phyloP scores from a whole-genome alignment of 306 rosid genomes.

The Malus orientalis region DNA sequence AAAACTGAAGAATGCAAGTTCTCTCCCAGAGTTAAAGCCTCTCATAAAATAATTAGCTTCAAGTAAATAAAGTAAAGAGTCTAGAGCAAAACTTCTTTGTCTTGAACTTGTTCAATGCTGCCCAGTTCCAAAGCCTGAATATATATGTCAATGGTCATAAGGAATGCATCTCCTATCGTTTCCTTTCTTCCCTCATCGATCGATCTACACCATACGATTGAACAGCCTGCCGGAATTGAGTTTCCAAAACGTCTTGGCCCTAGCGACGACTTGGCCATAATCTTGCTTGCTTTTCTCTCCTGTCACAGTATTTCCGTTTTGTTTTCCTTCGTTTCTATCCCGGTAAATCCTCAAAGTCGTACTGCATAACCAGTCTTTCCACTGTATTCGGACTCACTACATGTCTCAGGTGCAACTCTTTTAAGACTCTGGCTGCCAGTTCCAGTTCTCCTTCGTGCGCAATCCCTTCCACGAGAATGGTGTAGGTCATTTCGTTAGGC shows the following conservation, averaged over 20 bases:
- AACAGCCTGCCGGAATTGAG: background rate
- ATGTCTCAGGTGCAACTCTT: conserved; percentile 43
- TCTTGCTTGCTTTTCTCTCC: background rate
- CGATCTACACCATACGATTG: background rate
- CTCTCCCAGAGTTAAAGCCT: background rate
- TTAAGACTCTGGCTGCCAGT: conserved; percentile 50
- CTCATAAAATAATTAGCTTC: background rate
- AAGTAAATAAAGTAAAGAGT: background rate
- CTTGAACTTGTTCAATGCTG: background rate
- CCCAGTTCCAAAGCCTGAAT: background rate
- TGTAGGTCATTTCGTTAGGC: conserved; percentile 76
- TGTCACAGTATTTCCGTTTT: background rate
- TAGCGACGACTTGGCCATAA: background rate
- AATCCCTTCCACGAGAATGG: conserved; percentile 76
- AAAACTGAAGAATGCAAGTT: background rate
- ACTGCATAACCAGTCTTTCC: conserved; percentile 70
- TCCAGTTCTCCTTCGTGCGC: conserved; percentile 61
- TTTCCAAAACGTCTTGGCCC: background rate
- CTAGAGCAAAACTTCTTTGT: background rate
- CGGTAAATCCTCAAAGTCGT: conserved; percentile 44
- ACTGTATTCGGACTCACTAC: conserved; percentile 59
- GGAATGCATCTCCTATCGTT: background rate
- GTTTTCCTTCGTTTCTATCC: conserved; percentile 4
- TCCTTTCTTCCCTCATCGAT: background rate
- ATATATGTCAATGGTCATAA: background rate